Evolutionary conservation across 129 eudicot genomes (phyloP).

Genomic region (Flaveria ramosissima): DNA sequence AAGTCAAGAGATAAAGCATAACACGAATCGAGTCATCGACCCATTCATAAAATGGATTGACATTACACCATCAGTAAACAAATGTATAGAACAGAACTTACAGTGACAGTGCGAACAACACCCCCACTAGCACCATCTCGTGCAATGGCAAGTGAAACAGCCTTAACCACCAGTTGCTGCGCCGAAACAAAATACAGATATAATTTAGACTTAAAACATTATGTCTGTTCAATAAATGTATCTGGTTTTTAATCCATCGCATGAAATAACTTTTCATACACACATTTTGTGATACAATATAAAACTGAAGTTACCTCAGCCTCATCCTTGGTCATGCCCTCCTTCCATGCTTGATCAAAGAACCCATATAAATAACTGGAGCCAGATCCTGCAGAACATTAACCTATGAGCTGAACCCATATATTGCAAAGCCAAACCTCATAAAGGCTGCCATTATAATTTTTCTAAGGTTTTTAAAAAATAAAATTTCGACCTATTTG

Average conservation of each 20-base stretch:
- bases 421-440: neutral
- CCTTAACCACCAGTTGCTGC: constrained; percentile 86
- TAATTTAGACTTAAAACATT: neutral
- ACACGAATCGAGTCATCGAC: neutral
- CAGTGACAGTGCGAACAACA: constrained; percentile 89
- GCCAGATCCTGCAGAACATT: constrained; percentile 74
- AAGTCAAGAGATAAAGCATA: neutral
- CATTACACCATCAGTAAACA: neutral
- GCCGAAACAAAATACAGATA: constrained; percentile 10
- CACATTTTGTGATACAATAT: constrained; percentile 7
- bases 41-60: neutral
- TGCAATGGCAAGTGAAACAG: constrained; percentile 97
- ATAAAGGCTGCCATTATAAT: neutral
- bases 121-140: constrained; percentile 99
- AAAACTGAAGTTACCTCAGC: constrained; percentile 68
- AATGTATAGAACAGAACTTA: constrained; percentile 36
- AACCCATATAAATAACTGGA: constrained; percentile 91
- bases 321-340: constrained; percentile 89
- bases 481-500: neutral
- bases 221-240: neutral
- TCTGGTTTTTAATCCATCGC: neutral
- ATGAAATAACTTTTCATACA: neutral
- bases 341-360: constrained; percentile 98
- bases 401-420: constrained; percentile 8
- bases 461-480: neutral